These are phyloP conservation scores for Straminergon stramineum DNA, from an alignment of 225 moss, liverwort and hornwort species.

Conservation along the genomic window DNA sequence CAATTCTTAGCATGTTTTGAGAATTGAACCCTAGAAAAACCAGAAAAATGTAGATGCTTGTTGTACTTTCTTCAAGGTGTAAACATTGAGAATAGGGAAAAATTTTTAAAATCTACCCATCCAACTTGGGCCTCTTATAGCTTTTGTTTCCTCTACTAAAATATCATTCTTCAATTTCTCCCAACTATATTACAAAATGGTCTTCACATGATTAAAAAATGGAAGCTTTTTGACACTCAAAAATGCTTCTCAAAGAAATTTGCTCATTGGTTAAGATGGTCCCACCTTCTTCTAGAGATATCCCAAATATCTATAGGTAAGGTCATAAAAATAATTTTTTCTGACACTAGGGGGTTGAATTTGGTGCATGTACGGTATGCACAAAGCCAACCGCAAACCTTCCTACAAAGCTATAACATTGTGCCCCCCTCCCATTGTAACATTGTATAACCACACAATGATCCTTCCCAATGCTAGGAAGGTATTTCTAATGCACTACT, in stretches of 20 bases:
- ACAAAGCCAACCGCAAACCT: fast-evolving
- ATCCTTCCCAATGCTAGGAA: fast-evolving
- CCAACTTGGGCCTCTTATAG: not conserved
- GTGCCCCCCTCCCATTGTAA: not conserved
- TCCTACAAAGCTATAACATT: not conserved
- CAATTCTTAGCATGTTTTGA: fast-evolving
- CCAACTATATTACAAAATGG: too few species aligned
- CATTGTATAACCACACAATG: fast-evolving
- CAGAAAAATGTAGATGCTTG: not conserved
- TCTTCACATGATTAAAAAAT: fast-evolving
- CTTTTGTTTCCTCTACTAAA: not conserved
- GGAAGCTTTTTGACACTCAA: fast-evolving
- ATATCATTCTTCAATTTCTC: not conserved
- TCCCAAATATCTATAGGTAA: not conserved
- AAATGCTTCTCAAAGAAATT: fast-evolving
- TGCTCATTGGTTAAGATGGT: too few species aligned
- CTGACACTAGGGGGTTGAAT: not conserved
- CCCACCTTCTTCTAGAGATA: fast-evolving
- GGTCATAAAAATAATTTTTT: too few species aligned
- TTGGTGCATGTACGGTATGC: fast-evolving
- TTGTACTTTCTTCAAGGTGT: not conserved
- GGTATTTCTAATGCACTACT: not conserved
- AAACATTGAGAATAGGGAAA: not conserved
- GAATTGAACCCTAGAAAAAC: fast-evolving
- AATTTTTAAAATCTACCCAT: fast-evolving